Evolutionary conservation across 345 rosid genomes (phyloP), one percentile per base, ranked within the genome.

Genomic region (Brassica incana): DNA sequence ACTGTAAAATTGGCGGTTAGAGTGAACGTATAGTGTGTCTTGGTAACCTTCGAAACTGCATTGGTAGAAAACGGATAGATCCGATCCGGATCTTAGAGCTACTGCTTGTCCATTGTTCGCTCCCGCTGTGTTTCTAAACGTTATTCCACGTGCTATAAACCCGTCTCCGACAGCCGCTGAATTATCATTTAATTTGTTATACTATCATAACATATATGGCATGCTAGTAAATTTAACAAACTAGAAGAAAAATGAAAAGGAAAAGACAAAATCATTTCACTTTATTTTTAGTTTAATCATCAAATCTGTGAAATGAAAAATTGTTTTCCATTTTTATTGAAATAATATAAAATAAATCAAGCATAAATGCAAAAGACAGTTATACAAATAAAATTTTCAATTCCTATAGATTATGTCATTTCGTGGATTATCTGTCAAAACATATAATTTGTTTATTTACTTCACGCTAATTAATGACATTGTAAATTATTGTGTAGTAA

Each of bases 41-140:
- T 91, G 92, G 73, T 89, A 87, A 1, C 83, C 92, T 71, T 88
- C 90, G 11, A 90, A 83, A 33, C 91, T 78, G n/a, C 92, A 91
- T 3, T 75, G 77, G 69, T 87, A 90, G 65, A 91, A 88, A 25
- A 88, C 90, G 0, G 94, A 90, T 78, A 86, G 87, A 66, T 91
- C 94, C 1, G 92, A 83, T 5, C 88, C 90, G 15, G 93, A 88
- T 15, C 94, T 85, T 74, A 91, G 82, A 40, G 94, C 91, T 2
- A 91, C 94, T 0, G 94, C 97, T 71, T 91, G 97, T 65, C 14
- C 85, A 71, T 88, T 88, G 52, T 76, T 74, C 6, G 91, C 87
- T 5, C 94, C 94, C 5, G 90, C 97, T 0, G 90, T 91, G 89
- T 88, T 91, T 27, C 87, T 83, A 78, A 89, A 87, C 5, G 94